phyloP scores from a whole-genome alignment of 2,329 filamentous ascomycete genomes.

The Dothiorella sarmentorum region DNA sequence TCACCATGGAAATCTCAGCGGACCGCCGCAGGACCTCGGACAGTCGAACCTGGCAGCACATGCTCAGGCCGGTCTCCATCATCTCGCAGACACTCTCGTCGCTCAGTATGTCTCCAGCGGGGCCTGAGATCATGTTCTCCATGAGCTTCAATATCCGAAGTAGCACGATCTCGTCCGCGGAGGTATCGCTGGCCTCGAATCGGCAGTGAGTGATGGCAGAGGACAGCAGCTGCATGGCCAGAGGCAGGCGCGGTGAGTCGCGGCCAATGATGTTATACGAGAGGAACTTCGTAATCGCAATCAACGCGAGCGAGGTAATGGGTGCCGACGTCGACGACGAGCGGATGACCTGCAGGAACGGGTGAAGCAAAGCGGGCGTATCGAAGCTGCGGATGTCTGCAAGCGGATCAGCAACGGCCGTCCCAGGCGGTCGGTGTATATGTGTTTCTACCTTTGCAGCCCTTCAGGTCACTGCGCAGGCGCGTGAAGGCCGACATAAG shows the following conservation, averaged over 20 bases:
- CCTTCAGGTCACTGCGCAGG: slow-evolving; percentile 80
- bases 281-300: slow-evolving; percentile 94
- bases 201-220: slow-evolving; percentile 96
- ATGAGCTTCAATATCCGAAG: slow-evolving; percentile 93
- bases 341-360: slow-evolving; percentile 94
- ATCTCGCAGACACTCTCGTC: slow-evolving; percentile 99
- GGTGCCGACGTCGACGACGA: slow-evolving; percentile 93
- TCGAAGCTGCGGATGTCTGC: slow-evolving; percentile 84
- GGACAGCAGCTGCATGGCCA: slow-evolving; percentile 92
- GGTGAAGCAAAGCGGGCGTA: slow-evolving; percentile 81
- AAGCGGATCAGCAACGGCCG: slow-evolving; percentile 24
- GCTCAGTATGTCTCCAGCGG: slow-evolving; percentile 87
- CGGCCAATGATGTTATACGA: slow-evolving; percentile 87
- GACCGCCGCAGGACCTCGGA: slow-evolving; percentile 87
- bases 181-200: slow-evolving; percentile 93
- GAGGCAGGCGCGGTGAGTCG: slow-evolving; percentile 78
- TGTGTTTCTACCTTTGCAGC: slow-evolving; percentile 65
- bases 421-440: neutral
- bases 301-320: slow-evolving; percentile 89
- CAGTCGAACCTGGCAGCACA: slow-evolving; percentile 90
- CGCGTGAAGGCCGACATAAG: slow-evolving; percentile 93
- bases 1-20: slow-evolving; percentile 95
- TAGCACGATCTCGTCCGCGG: slow-evolving; percentile 92
- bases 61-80: slow-evolving; percentile 97
- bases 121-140: slow-evolving; percentile 96